These are phyloP conservation scores for Delonix regia DNA, from an alignment of 306 rosid genomes.

Conservation along the genomic window DNA sequence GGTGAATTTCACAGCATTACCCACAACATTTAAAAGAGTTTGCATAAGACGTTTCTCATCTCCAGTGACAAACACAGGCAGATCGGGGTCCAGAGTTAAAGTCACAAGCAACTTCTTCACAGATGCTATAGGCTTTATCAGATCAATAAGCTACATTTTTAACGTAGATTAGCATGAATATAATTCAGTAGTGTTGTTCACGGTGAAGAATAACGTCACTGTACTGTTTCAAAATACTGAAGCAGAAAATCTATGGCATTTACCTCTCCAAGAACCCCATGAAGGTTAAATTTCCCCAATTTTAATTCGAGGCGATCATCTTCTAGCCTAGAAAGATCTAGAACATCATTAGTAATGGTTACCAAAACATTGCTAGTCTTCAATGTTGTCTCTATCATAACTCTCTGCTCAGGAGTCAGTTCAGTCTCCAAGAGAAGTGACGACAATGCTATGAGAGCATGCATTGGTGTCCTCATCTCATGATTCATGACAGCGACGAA, in stretches of 20 bases:
- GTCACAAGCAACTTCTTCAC: slow-evolving; percentile 79
- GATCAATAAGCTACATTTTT: slow-evolving; percentile 57
- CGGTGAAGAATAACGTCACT: not conserved
- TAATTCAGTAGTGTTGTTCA: slow-evolving; percentile 4
- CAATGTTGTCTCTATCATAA: slow-evolving; percentile 76
- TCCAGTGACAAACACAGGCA: slow-evolving; percentile 75
- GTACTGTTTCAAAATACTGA: slow-evolving; percentile 21
- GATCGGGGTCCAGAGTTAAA: slow-evolving; percentile 74
- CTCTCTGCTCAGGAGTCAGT: slow-evolving; percentile 76
- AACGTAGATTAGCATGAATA: slow-evolving; percentile 21
- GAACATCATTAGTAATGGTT: slow-evolving; percentile 75
- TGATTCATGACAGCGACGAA: slow-evolving; percentile 91
- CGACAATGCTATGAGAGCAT: slow-evolving; percentile 79
- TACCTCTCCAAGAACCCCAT: slow-evolving; percentile 75
- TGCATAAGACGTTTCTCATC: slow-evolving; percentile 86
- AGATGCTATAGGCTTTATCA: slow-evolving; percentile 82
- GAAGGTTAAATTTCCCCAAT: slow-evolving; percentile 69
- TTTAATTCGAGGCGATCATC: slow-evolving; percentile 89
- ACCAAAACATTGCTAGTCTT: slow-evolving; percentile 82
- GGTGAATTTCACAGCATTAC: slow-evolving; percentile 92
- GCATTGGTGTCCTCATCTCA: slow-evolving; percentile 95
- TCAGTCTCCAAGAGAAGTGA: slow-evolving; percentile 90
- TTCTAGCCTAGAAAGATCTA: slow-evolving; percentile 89
- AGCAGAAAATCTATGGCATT: not conserved
- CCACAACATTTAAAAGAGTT: slow-evolving; percentile 70